Percentiles rank a stretch among this genome's conserved stretches.
Evolutionary conservation across 2,329 filamentous ascomycete species (phyloP).

Genomic region (Helicocarpus griseus): DNA sequence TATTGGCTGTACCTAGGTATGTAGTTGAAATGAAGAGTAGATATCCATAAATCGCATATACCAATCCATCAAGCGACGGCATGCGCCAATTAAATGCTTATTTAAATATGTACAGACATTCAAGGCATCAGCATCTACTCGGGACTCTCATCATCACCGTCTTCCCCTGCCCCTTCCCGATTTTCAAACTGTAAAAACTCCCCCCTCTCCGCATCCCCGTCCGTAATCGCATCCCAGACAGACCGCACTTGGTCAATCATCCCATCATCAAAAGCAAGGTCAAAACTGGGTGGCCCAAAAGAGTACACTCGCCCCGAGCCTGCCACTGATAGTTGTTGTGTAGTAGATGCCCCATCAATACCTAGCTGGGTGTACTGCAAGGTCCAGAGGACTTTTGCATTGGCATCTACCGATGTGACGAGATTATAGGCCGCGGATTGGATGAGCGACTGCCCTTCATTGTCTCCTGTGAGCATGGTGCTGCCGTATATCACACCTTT

Average conservation of each 20-base stretch:
- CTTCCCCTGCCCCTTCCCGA: constrained; percentile 44
- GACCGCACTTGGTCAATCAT: constrained; percentile 56
- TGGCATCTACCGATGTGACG: constrained; percentile 26
- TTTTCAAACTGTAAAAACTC: constrained; percentile 73
- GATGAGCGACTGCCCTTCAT: constrained; percentile 31
- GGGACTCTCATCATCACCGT: too few relatives aligned
- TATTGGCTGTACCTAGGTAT: too few relatives aligned
- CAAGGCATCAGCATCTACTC: not conserved
- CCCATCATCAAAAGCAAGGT: constrained; percentile 65
- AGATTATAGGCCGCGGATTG: constrained; percentile 31
- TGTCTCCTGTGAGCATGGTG: constrained; percentile 25
- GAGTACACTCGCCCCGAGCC: constrained; percentile 39
- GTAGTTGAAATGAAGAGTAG: too few relatives aligned
- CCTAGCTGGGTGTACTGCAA: constrained; percentile 43
- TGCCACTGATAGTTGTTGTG: not conserved
- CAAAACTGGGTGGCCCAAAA: constrained; percentile 51
- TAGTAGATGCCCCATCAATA: constrained; percentile 8
- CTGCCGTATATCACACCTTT: constrained; percentile 52
- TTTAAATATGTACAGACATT: not conserved
- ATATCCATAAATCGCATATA: too few relatives aligned
- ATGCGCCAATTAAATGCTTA: too few relatives aligned
- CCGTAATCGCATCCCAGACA: constrained; percentile 59
- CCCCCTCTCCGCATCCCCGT: constrained; percentile 38
- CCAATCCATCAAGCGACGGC: too few relatives aligned
- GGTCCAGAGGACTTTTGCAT: constrained; percentile 41